These are phyloP conservation scores for Vachellia collinsii DNA, from an alignment of 306 rosid genomes.

Conservation along the genomic window DNA sequence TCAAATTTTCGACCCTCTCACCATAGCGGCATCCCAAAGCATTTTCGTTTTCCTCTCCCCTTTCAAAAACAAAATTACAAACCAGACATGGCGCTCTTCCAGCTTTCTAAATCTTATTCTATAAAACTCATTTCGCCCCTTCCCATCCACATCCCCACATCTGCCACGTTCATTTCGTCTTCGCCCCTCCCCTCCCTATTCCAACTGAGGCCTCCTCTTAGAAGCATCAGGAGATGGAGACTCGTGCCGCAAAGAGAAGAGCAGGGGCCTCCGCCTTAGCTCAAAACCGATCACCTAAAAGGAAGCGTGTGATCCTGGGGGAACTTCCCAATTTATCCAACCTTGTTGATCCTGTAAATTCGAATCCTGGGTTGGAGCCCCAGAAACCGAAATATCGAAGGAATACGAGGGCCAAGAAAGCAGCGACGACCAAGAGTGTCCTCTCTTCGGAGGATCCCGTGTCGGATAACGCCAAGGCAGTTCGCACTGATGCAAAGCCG, in stretches of 20 bases:
- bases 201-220: not conserved
- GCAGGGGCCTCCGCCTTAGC: slow-evolving; percentile 18
- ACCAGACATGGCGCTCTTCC: slow-evolving; percentile 21
- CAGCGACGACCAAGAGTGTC: not conserved
- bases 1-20: too few relatives aligned
- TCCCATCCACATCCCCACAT: not conserved
- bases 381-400: slow-evolving; percentile 31
- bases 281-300: slow-evolving; percentile 40
- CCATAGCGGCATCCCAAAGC: too few relatives aligned
- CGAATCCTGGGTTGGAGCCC: not conserved
- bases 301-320: slow-evolving; percentile 59
- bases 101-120: not conserved
- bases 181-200: not conserved
- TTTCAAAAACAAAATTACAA: not conserved
- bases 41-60: too few relatives aligned
- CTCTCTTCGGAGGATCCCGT: slow-evolving; percentile 8
- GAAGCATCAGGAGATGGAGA: slow-evolving; percentile 35
- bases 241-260: slow-evolving; percentile 62
- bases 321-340: slow-evolving; percentile 55
- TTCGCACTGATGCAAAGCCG: not conserved
- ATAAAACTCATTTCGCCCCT: not conserved
- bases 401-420: slow-evolving; percentile 36
- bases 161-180: not conserved
- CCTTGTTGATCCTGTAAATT: not conserved
- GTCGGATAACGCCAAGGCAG: not conserved